Conservation (phyloP, 768 basidiomycete genomes). For the Tricholoma furcatifolium region DNA sequence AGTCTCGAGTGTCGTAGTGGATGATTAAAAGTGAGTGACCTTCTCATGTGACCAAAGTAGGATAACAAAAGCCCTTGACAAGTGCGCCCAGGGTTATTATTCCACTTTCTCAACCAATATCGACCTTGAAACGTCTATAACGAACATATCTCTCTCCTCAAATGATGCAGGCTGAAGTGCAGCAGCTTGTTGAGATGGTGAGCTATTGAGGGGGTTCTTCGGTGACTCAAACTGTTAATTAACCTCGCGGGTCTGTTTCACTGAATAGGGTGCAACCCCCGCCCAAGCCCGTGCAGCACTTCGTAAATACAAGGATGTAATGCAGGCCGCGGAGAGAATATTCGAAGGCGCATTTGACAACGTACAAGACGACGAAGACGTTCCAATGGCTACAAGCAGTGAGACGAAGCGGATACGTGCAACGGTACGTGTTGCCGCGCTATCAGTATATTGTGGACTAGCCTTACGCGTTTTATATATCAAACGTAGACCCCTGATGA, state of each 20-base stretch:
- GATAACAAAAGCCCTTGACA: no score
- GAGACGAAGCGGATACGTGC: slow-evolving; percentile 24
- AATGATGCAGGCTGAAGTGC: slow-evolving; percentile 49
- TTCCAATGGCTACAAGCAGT: slow-evolving; percentile 37
- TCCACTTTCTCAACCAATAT: background rate
- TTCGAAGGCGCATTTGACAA: slow-evolving; percentile 85
- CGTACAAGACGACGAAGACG: slow-evolving; percentile 59
- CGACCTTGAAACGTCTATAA: background rate
- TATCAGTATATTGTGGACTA: background rate
- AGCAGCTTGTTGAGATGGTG: slow-evolving; percentile 58
- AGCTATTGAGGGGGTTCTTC: slow-evolving; percentile 8
- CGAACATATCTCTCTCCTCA: no score
- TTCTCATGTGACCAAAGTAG: no score
- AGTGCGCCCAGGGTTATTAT: no score
- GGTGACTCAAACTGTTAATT: background rate
- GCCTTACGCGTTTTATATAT: background rate
- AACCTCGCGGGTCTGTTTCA: slow-evolving; percentile 4
- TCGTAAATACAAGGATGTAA: slow-evolving; percentile 81
- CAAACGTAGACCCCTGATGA: slow-evolving; percentile 52
- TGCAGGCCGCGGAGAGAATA: slow-evolving; percentile 85
- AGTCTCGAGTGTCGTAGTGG: no score
- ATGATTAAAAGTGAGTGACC: no score
- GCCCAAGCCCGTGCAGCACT: slow-evolving; percentile 85
- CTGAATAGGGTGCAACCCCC: slow-evolving; percentile 74
- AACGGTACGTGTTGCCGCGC: slow-evolving; percentile 19